Base-by-base conservation (phyloP, 192 early-diverging fungal species). In the Coemansia sp. region DNA sequence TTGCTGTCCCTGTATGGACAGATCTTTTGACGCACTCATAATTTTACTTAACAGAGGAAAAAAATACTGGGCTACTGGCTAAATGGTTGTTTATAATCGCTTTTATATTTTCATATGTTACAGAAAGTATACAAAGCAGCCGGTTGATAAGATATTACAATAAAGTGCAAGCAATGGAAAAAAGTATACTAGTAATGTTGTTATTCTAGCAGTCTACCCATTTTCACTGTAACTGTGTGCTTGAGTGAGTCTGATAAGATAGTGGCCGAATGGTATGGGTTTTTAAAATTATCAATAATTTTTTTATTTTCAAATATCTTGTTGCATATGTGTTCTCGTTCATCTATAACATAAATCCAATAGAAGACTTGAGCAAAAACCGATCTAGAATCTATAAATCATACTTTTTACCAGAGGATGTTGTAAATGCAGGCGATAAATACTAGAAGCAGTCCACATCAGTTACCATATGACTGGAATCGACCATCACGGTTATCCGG, bases 391-490 rank as follows among this genome's bases (percentile, higher is more conserved):
- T 7, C 47, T 16, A 6, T 3, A 49, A 49, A 15, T 7, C 1
- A 6, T 8, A 18, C 6, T 15, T 7, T 49, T n/a, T 49, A 18
- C 26, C 26, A 26, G 26, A 26, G 26, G 26, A 26, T 26, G 26
- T 26, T 26, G 26, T 26, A 26, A 26, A 49, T 7, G 0, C 16
- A 16, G 26, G 21, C 8, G 26, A 12, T 2, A 8, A 13, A 6
- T 54, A 0, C 52, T 57, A 80, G 55, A 72, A 75, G 46, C 78
- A 80, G 9, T 71, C 73, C 3, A 80, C 78, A 21, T 71, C 69
- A 26, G 75, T 45, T 0, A 80, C 78, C 26, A 74, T 43, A 41
- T 68, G 65, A 49, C 55, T 60, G 1, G 57, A 47, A 12, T 80
- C 66, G 2, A 80, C 78, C 72, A 72, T 65, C 9, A 75, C 69